These are phyloP conservation scores for Trichophaea hybrida DNA, from an alignment of 2,329 filamentous ascomycete genomes.

Conservation along the genomic window DNA sequence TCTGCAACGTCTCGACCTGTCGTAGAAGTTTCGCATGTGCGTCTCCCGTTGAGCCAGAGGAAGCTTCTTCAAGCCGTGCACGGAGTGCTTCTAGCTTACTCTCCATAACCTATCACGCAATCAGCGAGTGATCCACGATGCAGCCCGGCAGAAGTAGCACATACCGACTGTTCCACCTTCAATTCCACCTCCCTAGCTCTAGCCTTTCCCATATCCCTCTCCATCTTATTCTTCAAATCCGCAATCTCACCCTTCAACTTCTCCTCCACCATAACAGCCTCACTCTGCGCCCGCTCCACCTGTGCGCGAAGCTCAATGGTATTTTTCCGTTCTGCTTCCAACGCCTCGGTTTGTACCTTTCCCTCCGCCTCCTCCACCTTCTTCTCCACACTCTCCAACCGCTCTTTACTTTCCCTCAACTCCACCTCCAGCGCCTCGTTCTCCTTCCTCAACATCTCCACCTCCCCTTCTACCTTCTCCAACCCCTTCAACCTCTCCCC, in stretches of 20 bases:
- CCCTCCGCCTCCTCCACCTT: conserved; percentile 52
- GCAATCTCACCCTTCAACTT: conserved; percentile 43
- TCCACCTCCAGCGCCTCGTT: conserved; percentile 42
- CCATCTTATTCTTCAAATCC: conserved; percentile 65
- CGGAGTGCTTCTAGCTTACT: conserved; percentile 81
- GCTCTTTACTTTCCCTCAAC: conserved; percentile 27
- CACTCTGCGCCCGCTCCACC: conserved; percentile 21
- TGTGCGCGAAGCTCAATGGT: conserved; percentile 42
- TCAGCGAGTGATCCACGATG: conserved; percentile 7
- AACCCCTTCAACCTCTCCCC: conserved; percentile 18
- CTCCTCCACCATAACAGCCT: conserved; percentile 28
- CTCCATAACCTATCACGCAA: conserved; percentile 50
- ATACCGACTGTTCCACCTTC: conserved; percentile 50
- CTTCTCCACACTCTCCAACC: conserved; percentile 45
- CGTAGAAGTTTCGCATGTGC: conserved; percentile 77
- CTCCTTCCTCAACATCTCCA: conserved; percentile 7
- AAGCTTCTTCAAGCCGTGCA: conserved; percentile 72
- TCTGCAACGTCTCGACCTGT: conserved; percentile 90
- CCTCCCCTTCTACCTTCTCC: conserved; percentile 11
- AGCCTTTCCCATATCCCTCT: conserved; percentile 55
- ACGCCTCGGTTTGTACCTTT: conserved; percentile 50
- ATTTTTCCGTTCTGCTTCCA: conserved; percentile 49
- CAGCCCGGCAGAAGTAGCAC: conserved; percentile 10
- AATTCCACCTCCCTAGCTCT: conserved; percentile 56
- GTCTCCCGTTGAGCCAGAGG: conserved; percentile 66